phyloP scores from a whole-genome alignment of 768 basidiomycete genomes.

The Russula foetens region DNA sequence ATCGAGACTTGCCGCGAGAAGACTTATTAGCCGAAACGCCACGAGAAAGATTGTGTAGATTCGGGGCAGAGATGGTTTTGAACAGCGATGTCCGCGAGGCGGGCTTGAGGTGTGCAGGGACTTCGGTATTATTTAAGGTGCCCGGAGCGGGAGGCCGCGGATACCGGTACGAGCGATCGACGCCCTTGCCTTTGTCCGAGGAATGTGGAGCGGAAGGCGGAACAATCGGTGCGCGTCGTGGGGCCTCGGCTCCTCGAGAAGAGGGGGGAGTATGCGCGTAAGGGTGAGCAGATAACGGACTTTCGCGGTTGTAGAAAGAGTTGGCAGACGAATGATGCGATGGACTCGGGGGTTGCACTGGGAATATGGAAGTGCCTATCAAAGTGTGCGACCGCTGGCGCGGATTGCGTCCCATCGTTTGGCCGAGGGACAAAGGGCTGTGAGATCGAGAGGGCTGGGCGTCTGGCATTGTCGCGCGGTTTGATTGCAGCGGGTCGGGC shows the following conservation, averaged over 20 bases:
- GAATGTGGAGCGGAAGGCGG: slow-evolving; percentile 19
- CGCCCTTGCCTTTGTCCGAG: slow-evolving; percentile 21
- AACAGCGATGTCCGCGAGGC: slow-evolving; percentile 33
- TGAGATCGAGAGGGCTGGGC: neutral
- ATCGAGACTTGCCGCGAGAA: slow-evolving; percentile 46
- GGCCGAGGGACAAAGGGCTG: slow-evolving; percentile 14
- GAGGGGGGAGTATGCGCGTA: slow-evolving; percentile 40
- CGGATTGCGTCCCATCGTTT: slow-evolving; percentile 23
- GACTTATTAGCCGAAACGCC: slow-evolving; percentile 16
- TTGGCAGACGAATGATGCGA: slow-evolving; percentile 21
- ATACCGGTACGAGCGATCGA: slow-evolving; percentile 21
- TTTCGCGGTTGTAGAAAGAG: slow-evolving; percentile 16
- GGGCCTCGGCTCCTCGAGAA: slow-evolving; percentile 9
- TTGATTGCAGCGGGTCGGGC: slow-evolving; percentile 19
- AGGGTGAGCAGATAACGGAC: slow-evolving; percentile 33
- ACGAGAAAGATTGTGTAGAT: slow-evolving; percentile 34
- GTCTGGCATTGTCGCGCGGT: slow-evolving; percentile 16
- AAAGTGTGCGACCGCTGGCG: slow-evolving; percentile 16
- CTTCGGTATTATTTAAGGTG: slow-evolving; percentile 33
- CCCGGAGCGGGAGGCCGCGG: slow-evolving; percentile 9
- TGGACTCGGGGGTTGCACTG: slow-evolving; percentile 1
- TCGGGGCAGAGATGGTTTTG: slow-evolving; percentile 57
- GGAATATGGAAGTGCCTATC: slow-evolving; percentile 14
- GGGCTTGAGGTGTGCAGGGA: slow-evolving; percentile 27
- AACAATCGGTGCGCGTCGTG: slow-evolving; percentile 15